These are phyloP conservation scores for Aspergillus kassunensis DNA, from an alignment of 495 filamentous ascomycete genomes.

Conservation along the genomic window DNA sequence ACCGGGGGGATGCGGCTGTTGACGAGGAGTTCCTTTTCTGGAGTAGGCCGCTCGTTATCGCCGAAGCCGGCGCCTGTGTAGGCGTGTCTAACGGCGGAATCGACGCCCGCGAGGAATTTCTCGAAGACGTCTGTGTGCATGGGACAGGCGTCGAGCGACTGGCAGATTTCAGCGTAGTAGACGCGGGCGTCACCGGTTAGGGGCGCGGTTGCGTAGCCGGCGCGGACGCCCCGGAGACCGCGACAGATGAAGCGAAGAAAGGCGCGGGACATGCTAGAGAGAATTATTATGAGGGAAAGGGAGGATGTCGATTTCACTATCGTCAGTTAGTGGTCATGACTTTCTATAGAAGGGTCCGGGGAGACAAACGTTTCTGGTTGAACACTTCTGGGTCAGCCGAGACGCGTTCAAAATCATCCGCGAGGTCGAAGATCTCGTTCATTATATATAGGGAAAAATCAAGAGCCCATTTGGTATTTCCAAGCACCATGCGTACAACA, in stretches of 20 bases:
- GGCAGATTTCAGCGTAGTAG: conserved; percentile 41
- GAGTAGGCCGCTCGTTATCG: conserved; percentile 42
- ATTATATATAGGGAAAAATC: conserved; percentile 66
- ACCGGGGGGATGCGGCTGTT: conserved; percentile 43
- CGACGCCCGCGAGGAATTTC: conserved; percentile 44
- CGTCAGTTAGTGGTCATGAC: conserved; percentile 15
- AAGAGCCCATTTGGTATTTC: conserved; percentile 58
- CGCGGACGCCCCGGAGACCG: conserved; percentile 48
- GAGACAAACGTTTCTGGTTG: conserved; percentile 40
- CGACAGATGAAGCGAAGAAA: conserved; percentile 67
- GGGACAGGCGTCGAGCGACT: conserved; percentile 38
- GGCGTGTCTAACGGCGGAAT: conserved; percentile 42
- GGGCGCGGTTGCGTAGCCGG: conserved; percentile 29
- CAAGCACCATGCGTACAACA: conserved; percentile 39
- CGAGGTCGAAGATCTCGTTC: conserved; percentile 61
- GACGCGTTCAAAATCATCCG: conserved; percentile 49
- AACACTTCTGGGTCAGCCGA: conserved; percentile 39
- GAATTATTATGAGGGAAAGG: conserved; percentile 62
- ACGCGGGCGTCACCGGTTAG: conserved; percentile 34
- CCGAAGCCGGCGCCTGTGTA: conserved; percentile 45
- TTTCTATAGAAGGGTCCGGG: neutral
- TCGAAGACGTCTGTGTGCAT: conserved; percentile 47
- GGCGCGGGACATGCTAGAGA: conserved; percentile 68
- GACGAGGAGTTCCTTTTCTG: conserved; percentile 48
- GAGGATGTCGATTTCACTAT: conserved; percentile 47